Evolutionary conservation across 352 stramenopile genomes (phyloP).

Genomic region (Lagenidium sp.): DNA sequence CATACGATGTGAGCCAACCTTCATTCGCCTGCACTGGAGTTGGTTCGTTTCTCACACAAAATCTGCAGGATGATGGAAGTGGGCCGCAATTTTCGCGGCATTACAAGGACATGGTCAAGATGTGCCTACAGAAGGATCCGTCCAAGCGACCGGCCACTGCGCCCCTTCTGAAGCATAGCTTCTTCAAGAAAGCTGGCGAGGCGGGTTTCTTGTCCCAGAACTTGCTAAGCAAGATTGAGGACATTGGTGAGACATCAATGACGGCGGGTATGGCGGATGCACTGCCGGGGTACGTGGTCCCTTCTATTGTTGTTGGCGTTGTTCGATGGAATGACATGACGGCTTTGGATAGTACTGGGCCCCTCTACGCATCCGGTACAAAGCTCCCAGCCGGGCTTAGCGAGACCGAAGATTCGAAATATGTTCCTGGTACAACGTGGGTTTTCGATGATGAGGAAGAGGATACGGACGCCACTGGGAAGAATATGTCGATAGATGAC

Average conservation of each 20-base stretch:
- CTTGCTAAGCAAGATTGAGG: slow-evolving; percentile 69
- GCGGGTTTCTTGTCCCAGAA: slow-evolving; percentile 53
- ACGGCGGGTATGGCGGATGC: slow-evolving; percentile 72
- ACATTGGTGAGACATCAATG: slow-evolving; percentile 87
- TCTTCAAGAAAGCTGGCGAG: slow-evolving; percentile 84
- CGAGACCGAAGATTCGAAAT: slow-evolving; percentile 63
- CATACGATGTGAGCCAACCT: slow-evolving; percentile 68
- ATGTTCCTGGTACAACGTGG: slow-evolving; percentile 85
- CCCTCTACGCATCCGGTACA: slow-evolving; percentile 73
- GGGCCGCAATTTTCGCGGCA: slow-evolving; percentile 77
- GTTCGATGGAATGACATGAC: neutral
- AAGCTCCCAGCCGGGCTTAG: slow-evolving; percentile 52
- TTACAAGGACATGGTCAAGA: slow-evolving; percentile 85
- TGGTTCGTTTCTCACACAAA: neutral
- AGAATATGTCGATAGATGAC: slow-evolving; percentile 76
- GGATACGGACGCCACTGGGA: slow-evolving; percentile 35
- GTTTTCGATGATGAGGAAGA: slow-evolving; percentile 83
- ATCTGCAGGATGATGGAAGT: slow-evolving; percentile 62
- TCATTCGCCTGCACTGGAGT: neutral
- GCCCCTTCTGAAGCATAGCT: slow-evolving; percentile 82
- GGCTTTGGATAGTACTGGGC: slow-evolving; percentile 69
- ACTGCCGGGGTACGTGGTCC: slow-evolving; percentile 50
- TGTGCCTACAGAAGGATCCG: slow-evolving; percentile 85
- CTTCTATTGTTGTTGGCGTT: neutral
- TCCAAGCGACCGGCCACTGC: slow-evolving; percentile 76